Evolutionary conservation across 129 eudicot species (phyloP).

Genomic region (Lactuca sativa): DNA sequence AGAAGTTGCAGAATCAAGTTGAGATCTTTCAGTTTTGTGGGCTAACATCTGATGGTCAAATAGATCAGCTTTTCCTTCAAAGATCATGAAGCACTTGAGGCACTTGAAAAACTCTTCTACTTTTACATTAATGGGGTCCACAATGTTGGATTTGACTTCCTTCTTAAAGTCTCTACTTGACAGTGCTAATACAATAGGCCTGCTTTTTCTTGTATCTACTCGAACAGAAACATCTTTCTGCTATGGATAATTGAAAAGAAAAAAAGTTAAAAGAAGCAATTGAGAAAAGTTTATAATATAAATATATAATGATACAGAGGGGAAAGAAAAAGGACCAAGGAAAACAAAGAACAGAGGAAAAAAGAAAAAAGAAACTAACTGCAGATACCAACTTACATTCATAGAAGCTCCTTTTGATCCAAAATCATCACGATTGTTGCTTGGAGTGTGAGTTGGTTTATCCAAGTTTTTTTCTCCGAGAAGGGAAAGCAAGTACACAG

Average conservation of each 20-base stretch:
- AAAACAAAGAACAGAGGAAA: too few species aligned
- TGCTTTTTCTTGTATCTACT: constrained; percentile 25
- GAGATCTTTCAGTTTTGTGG: constrained; percentile 48
- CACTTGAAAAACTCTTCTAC: constrained; percentile 45
- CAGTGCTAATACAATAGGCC: constrained; percentile 24
- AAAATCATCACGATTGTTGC: constrained; percentile 21
- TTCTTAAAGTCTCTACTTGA: constrained; percentile 31
- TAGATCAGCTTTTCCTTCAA: constrained; percentile 45
- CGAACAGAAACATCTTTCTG: constrained; percentile 39
- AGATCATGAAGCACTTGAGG: constrained; percentile 53
- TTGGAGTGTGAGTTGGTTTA: constrained; percentile 21
- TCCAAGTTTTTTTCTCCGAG: constrained; percentile 44
- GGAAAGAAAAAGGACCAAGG: background rate
- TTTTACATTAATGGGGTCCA: constrained; percentile 22
- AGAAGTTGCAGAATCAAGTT: constrained; percentile 33
- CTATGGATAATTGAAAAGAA: constrained; percentile 6
- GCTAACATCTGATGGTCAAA: constrained; percentile 48
- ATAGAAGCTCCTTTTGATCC: constrained; percentile 33
- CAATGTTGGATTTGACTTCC: constrained; percentile 22
- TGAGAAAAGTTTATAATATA: constrained; percentile 1
- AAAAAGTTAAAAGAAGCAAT: background rate
- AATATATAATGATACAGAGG: background rate
- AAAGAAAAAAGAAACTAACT: background rate
- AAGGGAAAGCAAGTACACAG: constrained; percentile 71
- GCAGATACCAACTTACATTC: constrained; percentile 49